phyloP scores from a whole-genome alignment of 768 basidiomycete species.

The Exsudoporus frostii region DNA sequence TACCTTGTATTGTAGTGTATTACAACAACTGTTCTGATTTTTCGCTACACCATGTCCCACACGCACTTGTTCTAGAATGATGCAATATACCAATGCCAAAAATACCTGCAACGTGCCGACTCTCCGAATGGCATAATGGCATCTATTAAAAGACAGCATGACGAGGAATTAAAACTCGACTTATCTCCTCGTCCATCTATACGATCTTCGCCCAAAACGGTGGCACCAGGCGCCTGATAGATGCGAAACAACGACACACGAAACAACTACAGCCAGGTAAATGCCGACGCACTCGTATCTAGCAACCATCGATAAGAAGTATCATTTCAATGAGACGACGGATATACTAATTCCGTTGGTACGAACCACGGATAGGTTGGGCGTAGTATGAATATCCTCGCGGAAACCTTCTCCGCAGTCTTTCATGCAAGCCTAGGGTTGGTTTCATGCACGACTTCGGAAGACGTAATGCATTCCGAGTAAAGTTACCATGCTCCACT shows the following conservation, averaged over 20 bases:
- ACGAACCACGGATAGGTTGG: too few species aligned
- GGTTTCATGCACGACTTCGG: not conserved
- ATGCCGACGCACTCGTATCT: not conserved
- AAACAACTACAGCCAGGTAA: not conserved
- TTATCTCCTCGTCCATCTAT: not conserved
- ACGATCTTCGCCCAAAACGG: not conserved
- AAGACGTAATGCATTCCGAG: not conserved
- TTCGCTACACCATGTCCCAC: not conserved
- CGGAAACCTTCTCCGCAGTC: conserved; percentile 8
- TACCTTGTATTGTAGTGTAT: not conserved
- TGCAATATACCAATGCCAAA: not conserved
- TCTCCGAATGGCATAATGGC: not conserved
- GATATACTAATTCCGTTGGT: not conserved
- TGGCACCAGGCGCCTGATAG: not conserved
- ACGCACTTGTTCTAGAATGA: not conserved
- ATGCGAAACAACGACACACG: not conserved
- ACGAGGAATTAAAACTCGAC: too few species aligned
- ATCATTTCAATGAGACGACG: not conserved
- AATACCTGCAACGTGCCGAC: not conserved
- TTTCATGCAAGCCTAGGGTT: not conserved
- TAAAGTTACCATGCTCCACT: not conserved
- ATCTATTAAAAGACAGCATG: not conserved
- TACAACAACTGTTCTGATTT: not conserved
- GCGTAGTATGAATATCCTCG: not conserved
- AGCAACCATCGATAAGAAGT: not conserved